These are phyloP conservation scores for Elsinoe australis DNA, from an alignment of 2,329 filamentous ascomycete genomes.

Conservation along the genomic window DNA sequence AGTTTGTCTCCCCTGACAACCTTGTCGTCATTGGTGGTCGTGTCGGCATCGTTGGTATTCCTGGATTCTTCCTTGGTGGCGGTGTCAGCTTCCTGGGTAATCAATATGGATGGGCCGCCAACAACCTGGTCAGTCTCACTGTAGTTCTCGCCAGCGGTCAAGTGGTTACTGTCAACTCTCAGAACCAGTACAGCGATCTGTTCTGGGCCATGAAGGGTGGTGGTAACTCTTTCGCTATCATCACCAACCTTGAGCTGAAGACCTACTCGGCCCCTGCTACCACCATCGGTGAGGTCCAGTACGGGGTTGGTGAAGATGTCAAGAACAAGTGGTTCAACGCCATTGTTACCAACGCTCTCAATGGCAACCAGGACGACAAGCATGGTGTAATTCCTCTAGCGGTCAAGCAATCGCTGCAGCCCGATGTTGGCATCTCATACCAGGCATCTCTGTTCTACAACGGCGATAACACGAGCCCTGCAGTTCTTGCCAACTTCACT, in stretches of 20 bases:
- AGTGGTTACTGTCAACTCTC: slow-evolving; percentile 4
- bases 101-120: slow-evolving; percentile 8
- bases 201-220: slow-evolving; percentile 27
- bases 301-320: slow-evolving; percentile 18
- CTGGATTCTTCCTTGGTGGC: slow-evolving; percentile 28
- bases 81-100: slow-evolving; percentile 12
- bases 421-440: slow-evolving; percentile 5
- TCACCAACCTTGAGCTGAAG: slow-evolving; percentile 24
- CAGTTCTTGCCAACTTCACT: slow-evolving; percentile 8
- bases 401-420: slow-evolving; percentile 4
- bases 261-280: slow-evolving; percentile 23
- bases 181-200: slow-evolving; percentile 23
- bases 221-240: slow-evolving; percentile 25
- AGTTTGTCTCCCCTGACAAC: slow-evolving; percentile 1
- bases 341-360: slow-evolving; percentile 17
- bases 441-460: slow-evolving; percentile 12
- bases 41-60: slow-evolving; percentile 10
- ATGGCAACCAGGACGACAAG: slow-evolving; percentile 17
- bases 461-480: neutral
- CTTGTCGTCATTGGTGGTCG: slow-evolving; percentile 7
- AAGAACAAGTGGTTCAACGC: slow-evolving; percentile 23
- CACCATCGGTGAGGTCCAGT: slow-evolving; percentile 6
- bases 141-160: slow-evolving; percentile 9
- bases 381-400: slow-evolving; percentile 8
- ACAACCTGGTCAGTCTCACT: slow-evolving; percentile 4